Conservation (phyloP, 495 filamentous ascomycete genomes). For the Penicilliopsis zonata region DNA sequence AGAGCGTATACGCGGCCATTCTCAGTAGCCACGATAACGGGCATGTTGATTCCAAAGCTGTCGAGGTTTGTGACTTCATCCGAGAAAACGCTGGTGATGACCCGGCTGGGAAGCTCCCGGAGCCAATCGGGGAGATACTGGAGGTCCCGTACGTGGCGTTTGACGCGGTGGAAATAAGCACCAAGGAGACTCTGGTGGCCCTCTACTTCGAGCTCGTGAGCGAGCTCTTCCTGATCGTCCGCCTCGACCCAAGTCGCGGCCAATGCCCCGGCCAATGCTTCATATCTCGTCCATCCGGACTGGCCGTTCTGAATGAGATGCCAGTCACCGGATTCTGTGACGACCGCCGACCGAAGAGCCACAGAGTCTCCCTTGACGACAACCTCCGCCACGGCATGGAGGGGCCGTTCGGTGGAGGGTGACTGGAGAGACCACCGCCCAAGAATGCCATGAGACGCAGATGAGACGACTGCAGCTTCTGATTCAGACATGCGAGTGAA, state of each 20-base stretch:
- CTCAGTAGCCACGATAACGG: constrained; percentile 69
- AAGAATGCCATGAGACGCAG: constrained; percentile 61
- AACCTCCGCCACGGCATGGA: constrained; percentile 75
- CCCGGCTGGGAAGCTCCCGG: constrained; percentile 46
- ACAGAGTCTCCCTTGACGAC: constrained; percentile 51
- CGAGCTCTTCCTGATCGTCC: constrained; percentile 58
- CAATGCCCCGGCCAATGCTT: constrained; percentile 63
- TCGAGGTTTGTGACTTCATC: constrained; percentile 53
- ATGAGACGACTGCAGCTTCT: constrained; percentile 63
- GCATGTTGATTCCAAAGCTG: constrained; percentile 77
- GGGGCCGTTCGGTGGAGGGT: constrained; percentile 22
- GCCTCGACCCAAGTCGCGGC: constrained; percentile 69
- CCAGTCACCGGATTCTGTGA: constrained; percentile 68
- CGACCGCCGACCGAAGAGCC: constrained; percentile 64
- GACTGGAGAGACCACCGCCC: constrained; percentile 53
- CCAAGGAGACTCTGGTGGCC: constrained; percentile 63
- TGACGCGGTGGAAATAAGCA: constrained; percentile 81
- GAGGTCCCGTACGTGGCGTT: constrained; percentile 70
- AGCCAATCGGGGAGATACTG: constrained; percentile 67
- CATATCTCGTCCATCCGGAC: constrained; percentile 64
- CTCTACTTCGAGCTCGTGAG: constrained; percentile 71
- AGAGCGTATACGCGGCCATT: constrained; percentile 70
- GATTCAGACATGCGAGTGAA: constrained; percentile 68
- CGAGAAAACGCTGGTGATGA: constrained; percentile 55
- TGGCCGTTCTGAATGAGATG: constrained; percentile 73